phyloP scores from a whole-genome alignment of 2,329 filamentous ascomycete species.

The Chaetomium sp. region DNA sequence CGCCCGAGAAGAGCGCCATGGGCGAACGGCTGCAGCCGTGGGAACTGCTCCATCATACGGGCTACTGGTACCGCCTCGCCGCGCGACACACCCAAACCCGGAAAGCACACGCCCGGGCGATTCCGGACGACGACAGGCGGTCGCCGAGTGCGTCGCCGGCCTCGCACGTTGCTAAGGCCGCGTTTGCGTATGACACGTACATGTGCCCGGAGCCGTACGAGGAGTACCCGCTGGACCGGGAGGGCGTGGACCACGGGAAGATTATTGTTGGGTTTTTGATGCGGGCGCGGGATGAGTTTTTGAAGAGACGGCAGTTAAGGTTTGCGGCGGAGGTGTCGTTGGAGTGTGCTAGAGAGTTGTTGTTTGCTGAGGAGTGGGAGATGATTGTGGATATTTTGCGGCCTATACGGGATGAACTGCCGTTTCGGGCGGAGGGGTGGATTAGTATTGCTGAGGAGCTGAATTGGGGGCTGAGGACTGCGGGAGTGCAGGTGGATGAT shows the following conservation, averaged over 20 bases:
- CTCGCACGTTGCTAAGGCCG: constrained; percentile 41
- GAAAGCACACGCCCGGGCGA: constrained; percentile 46
- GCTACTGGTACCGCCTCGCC: constrained; percentile 60
- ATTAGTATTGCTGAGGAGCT: constrained; percentile 52
- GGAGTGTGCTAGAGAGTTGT: constrained; percentile 51
- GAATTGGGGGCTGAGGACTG: constrained; percentile 53
- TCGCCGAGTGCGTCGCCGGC: constrained; percentile 43
- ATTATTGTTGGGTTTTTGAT: constrained; percentile 48
- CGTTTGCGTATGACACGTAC: constrained; percentile 58
- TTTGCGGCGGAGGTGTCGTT: constrained; percentile 50
- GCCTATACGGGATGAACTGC: constrained; percentile 51
- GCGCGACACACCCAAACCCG: constrained; percentile 51
- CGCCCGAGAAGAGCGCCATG: constrained; percentile 52
- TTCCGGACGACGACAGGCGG: constrained; percentile 53
- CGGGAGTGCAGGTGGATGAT: constrained; percentile 46
- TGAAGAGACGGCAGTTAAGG: constrained; percentile 46
- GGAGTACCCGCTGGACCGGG: constrained; percentile 46
- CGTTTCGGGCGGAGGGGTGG: constrained; percentile 55
- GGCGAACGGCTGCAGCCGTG: constrained; percentile 55
- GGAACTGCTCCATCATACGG: constrained; percentile 59
- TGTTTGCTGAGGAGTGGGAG: constrained; percentile 44
- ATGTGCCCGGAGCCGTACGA: constrained; percentile 58
- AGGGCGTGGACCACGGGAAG: constrained; percentile 48
- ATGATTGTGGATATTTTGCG: constrained; percentile 47
- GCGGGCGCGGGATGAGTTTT: constrained; percentile 48